Percentiles rank a stretch among this genome's conserved stretches.
Evolutionary conservation across 208 protist genomes (phyloP).

Genomic region (Trypanosoma caninum): DNA sequence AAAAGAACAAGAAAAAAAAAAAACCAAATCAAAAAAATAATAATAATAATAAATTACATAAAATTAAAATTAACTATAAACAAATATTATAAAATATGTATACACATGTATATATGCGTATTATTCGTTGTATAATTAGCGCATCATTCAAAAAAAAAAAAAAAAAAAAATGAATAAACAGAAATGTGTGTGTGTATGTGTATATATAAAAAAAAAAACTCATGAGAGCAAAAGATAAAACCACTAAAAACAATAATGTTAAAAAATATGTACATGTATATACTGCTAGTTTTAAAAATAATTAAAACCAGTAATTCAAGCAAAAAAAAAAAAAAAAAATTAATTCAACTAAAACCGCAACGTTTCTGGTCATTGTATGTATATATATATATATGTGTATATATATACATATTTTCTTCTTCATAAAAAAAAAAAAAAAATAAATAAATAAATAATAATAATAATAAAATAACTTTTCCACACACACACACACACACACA

Average conservation of each 20-base stretch:
- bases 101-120: background rate
- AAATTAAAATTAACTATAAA: background rate
- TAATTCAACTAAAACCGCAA: too few relatives aligned
- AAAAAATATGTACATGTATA: too few relatives aligned
- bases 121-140: background rate
- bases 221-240: too few relatives aligned
- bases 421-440: background rate
- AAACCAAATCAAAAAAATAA: too few relatives aligned
- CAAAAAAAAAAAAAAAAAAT: too few relatives aligned
- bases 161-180: background rate
- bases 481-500: background rate
- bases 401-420: background rate
- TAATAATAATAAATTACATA: too few relatives aligned
- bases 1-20: background rate
- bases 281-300: too few relatives aligned
- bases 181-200: background rate
- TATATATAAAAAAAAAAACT: background rate
- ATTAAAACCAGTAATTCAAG: too few relatives aligned
- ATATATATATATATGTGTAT: constrained; percentile 8
- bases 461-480: too few relatives aligned
- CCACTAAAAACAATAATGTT: too few relatives aligned
- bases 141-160: background rate
- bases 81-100: background rate
- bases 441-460: background rate
- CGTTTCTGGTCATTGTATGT: too few relatives aligned